Evolutionary conservation across 352 stramenopile genomes (phyloP), one percentile per base, ranked within the genome.

Genomic region (Phytophthora macrochlamydospora): DNA sequence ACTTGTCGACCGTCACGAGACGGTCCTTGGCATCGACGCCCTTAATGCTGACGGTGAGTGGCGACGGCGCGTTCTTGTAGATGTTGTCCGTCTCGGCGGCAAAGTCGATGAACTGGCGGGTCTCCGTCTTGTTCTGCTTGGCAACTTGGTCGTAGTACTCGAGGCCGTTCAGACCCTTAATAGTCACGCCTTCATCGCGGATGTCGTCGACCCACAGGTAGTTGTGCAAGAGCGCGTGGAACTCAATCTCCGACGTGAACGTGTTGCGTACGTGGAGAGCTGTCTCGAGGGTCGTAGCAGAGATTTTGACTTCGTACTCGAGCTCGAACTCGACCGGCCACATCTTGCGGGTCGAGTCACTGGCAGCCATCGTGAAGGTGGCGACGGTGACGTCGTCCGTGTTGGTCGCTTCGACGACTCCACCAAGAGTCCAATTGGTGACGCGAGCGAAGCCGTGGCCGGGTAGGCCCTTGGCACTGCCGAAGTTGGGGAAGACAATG

Each of bases 211-310:
- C 84, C 9, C 73, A 73, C 45, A 97, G 87, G 78, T 99, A 98
- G 43, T 92, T 98, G 79, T 99, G 95, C 42, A 98, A 73, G 30
- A 99, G 73, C 29, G 90, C 86, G 62, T 99, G 93, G 75, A 98
- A 98, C 33, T 84, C 63, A 57, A 98, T 98, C 64, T 85, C 66
- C 5, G 44, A 49, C 13, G 70, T 62, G 49, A 83, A 88, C 37
- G 73, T 95, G 87, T 99, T 99, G 57, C 87, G 76, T 7, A 98
- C 80, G 58, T 69, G 67, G 24, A 98, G 64, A 12, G 67, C 83
- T 6, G 85, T 97, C 14, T 77, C 76, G 28, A 98, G 73, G 7
- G 65, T 61, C 18, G 79, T 58, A 2, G 52, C 73, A 42, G 69
- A 66, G 48, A 98, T 60, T 32, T 76, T 79, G 8, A 98, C 76